A percentile compares a stretch with the other conserved stretches of the same genome.
These are phyloP conservation scores for Pontederia crassipes DNA, from an alignment of 176 grass and related monocot species.

Conservation along the genomic window DNA sequence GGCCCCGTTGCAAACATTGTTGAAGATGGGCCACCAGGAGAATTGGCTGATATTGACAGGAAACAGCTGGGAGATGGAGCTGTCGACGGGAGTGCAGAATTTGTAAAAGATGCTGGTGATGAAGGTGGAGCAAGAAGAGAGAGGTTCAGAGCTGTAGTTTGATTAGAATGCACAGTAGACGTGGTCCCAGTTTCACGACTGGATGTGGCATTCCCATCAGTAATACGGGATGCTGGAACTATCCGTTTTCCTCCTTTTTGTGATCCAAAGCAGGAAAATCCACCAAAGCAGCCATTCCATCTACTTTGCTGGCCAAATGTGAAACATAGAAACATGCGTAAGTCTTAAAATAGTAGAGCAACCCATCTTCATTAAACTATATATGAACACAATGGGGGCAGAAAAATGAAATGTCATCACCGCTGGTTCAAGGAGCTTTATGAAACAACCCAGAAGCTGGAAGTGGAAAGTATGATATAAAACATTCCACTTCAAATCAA, in stretches of 20 bases:
- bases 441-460: too few species aligned
- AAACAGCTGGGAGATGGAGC: conserved; percentile 9
- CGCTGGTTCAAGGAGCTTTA: too few species aligned
- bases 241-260: conserved; percentile 8
- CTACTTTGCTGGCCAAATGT: neutral
- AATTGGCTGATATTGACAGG: conserved; percentile 8
- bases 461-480: too few species aligned
- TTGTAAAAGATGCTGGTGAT: conserved; percentile 10
- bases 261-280: conserved; percentile 10
- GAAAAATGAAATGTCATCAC: too few species aligned
- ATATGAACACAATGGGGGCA: neutral
- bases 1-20: conserved; percentile 8
- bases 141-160: conserved; percentile 10
- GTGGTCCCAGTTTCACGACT: neutral
- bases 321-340: neutral
- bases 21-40: conserved; percentile 7
- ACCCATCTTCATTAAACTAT: too few species aligned
- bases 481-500: too few species aligned
- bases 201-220: conserved; percentile 4
- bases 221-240: conserved; percentile 9
- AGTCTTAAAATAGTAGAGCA: neutral
- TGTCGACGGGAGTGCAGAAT: conserved; percentile 4
- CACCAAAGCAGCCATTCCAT: conserved; percentile 5
- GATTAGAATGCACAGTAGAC: neutral
- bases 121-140: conserved; percentile 6